Percentiles rank a stretch among this genome's conserved stretches.
phyloP scores from a whole-genome alignment of 768 basidiomycete genomes.

The Agaricus blazei region DNA sequence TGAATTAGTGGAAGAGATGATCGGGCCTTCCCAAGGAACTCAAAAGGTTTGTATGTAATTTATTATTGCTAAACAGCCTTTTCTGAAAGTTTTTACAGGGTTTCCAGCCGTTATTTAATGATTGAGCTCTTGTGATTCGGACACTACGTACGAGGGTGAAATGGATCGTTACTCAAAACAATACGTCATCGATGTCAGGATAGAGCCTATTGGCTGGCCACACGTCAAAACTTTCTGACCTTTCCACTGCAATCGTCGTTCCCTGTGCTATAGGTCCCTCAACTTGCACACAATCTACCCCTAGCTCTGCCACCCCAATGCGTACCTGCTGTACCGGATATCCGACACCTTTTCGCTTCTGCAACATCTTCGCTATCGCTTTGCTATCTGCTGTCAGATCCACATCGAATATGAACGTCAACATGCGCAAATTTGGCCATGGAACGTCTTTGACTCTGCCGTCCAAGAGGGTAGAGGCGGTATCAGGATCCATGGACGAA shows the following conservation, averaged over 20 bases:
- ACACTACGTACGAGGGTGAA: neutral
- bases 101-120: constrained; percentile 50
- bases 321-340: constrained; percentile 25
- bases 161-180: constrained; percentile 16
- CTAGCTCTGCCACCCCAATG: constrained; percentile 21
- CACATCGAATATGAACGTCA: constrained; percentile 26
- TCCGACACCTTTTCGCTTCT: constrained; percentile 18
- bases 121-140: constrained; percentile 22
- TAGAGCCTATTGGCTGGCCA: constrained; percentile 25
- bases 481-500: constrained; percentile 2
- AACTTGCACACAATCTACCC: constrained; percentile 1
- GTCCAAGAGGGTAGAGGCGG: neutral
- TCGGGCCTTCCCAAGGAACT: constrained; percentile 36
- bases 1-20: constrained; percentile 30
- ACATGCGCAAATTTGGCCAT: constrained; percentile 30
- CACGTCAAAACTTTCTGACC: constrained; percentile 18
- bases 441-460: constrained; percentile 11
- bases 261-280: neutral
- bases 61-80: constrained; percentile 1
- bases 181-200: constrained; percentile 26
- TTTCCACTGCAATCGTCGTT: constrained; percentile 17
- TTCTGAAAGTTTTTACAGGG: constrained; percentile 17
- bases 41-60: constrained; percentile 24
- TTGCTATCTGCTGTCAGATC: constrained; percentile 21
- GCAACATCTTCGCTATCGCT: constrained; percentile 20